phyloP scores from a whole-genome alignment of 495 filamentous ascomycete species.

The Podospora australis region DNA sequence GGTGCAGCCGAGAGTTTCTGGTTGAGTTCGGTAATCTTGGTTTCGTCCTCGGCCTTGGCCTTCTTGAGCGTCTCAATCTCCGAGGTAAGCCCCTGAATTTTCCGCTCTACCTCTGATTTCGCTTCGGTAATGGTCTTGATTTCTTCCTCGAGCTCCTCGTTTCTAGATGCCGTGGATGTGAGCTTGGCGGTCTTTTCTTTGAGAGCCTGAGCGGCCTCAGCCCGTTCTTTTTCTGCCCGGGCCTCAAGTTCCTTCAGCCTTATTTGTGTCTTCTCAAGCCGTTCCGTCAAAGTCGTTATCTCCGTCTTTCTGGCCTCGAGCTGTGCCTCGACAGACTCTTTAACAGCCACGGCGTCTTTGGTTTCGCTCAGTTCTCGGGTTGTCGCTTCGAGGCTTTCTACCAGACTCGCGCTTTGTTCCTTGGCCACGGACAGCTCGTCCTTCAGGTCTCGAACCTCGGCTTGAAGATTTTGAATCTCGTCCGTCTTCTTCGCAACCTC shows the following conservation, averaged over 20 bases:
- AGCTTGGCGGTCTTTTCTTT: constrained; percentile 31
- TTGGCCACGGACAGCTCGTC: constrained; percentile 44
- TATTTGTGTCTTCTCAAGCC: constrained; percentile 42
- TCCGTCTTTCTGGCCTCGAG: constrained; percentile 43
- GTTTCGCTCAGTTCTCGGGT: constrained; percentile 52
- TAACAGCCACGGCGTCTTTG: constrained; percentile 51
- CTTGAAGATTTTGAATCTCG: constrained; percentile 32
- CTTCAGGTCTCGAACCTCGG: constrained; percentile 31
- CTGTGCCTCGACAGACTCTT: constrained; percentile 42
- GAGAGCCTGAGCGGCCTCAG: constrained; percentile 28
- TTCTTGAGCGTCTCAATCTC: constrained; percentile 34
- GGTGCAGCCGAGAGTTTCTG: constrained; percentile 29
- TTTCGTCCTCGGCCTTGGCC: constrained; percentile 26
- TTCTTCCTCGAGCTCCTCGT: constrained; percentile 35
- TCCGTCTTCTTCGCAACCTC: constrained; percentile 49
- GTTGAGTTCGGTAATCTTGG: constrained; percentile 27
- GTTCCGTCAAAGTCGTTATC: constrained; percentile 41
- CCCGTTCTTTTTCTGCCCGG: constrained; percentile 35
- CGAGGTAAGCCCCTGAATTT: constrained; percentile 24
- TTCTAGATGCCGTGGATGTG: constrained; percentile 18
- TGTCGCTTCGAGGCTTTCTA: constrained; percentile 53
- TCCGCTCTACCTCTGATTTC: constrained; percentile 27
- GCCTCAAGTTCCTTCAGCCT: constrained; percentile 51
- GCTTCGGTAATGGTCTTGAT: constrained; percentile 23
- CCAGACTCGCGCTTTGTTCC: constrained; percentile 60